Conservation (phyloP, 2,329 filamentous ascomycete genomes). For the Botryotinia globosa region DNA sequence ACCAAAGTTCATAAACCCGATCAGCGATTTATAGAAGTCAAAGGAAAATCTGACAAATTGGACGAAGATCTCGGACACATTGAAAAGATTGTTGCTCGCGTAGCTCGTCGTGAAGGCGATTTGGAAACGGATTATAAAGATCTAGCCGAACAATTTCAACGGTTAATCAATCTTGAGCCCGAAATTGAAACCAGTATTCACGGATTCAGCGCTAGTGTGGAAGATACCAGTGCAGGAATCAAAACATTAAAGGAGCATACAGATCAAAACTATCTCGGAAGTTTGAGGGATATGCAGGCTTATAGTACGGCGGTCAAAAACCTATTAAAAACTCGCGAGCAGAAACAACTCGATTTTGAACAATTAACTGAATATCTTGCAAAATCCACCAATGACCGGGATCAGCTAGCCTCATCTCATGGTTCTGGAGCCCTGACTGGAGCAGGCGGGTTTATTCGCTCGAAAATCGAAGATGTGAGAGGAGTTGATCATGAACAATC, state of each 20-base stretch:
- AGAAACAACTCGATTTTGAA: conserved; percentile 97
- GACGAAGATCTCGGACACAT: conserved; percentile 91
- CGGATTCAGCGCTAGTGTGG: conserved; percentile 81
- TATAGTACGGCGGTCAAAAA: conserved; percentile 86
- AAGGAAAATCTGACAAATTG: conserved; percentile 87
- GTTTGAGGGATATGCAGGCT: conserved; percentile 89
- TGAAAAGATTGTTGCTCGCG: conserved; percentile 90
- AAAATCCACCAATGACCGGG: conserved; percentile 84
- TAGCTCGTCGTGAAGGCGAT: conserved; percentile 83
- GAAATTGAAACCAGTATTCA: conserved; percentile 79
- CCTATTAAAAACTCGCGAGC: conserved; percentile 88
- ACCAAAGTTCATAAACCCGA: conserved; percentile 95
- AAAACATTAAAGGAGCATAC: conserved; percentile 84
- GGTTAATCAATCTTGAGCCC: conserved; percentile 83
- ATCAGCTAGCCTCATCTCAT: conserved; percentile 60
- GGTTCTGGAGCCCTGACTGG: conserved; percentile 63
- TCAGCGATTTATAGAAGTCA: conserved; percentile 89
- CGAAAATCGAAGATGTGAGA: conserved; percentile 93
- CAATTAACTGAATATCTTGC: conserved; percentile 92
- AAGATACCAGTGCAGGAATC: conserved; percentile 76
- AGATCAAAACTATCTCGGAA: conserved; percentile 92
- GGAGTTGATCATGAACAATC: conserved; percentile 95
- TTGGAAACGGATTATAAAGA: conserved; percentile 86
- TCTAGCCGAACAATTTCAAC: conserved; percentile 90
- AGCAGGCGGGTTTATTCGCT: conserved; percentile 81